phyloP scores from a whole-genome alignment of 2,329 filamentous ascomycete genomes.

The Colletotrichum tofieldiae region DNA sequence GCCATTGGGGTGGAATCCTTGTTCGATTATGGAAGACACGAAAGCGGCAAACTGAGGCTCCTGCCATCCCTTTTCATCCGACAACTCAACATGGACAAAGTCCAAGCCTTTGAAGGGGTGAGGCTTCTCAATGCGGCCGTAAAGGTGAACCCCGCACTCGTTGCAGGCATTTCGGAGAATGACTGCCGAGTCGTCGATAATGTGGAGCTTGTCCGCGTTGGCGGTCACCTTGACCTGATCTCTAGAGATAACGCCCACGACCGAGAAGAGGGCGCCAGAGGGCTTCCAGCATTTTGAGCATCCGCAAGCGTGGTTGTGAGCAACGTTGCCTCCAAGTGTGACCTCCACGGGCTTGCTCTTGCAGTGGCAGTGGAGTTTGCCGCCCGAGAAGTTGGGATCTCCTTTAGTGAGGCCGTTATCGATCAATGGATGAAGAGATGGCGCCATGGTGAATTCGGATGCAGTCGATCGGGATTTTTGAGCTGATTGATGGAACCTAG shows the following conservation, averaged over 20 bases:
- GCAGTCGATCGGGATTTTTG: background rate
- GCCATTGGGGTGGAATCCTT: slow-evolving; percentile 70
- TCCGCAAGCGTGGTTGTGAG: slow-evolving; percentile 80
- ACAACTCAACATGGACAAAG: slow-evolving; percentile 78
- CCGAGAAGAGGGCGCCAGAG: slow-evolving; percentile 72
- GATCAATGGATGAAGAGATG: slow-evolving; percentile 73
- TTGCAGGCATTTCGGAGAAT: slow-evolving; percentile 75
- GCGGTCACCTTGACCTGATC: slow-evolving; percentile 70
- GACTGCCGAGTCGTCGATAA: slow-evolving; percentile 69
- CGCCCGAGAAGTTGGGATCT: slow-evolving; percentile 68
- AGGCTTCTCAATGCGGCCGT: slow-evolving; percentile 74
- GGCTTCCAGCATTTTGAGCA: slow-evolving; percentile 84
- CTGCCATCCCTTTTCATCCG: slow-evolving; percentile 75
- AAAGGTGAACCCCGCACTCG: slow-evolving; percentile 75
- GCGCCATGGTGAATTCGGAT: slow-evolving; percentile 49
- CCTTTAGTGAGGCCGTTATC: slow-evolving; percentile 75
- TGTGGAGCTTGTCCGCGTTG: slow-evolving; percentile 69
- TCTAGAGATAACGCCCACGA: slow-evolving; percentile 73
- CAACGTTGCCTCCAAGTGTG: slow-evolving; percentile 70
- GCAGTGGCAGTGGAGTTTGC: slow-evolving; percentile 76
- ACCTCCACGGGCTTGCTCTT: slow-evolving; percentile 69
- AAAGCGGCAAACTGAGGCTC: slow-evolving; percentile 81
- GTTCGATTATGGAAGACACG: slow-evolving; percentile 78
- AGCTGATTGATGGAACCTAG: background rate
- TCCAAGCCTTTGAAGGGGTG: slow-evolving; percentile 80